These are phyloP conservation scores for Phlebiopsis flavidoalba DNA, from an alignment of 768 basidiomycete species.

Conservation along the genomic window DNA sequence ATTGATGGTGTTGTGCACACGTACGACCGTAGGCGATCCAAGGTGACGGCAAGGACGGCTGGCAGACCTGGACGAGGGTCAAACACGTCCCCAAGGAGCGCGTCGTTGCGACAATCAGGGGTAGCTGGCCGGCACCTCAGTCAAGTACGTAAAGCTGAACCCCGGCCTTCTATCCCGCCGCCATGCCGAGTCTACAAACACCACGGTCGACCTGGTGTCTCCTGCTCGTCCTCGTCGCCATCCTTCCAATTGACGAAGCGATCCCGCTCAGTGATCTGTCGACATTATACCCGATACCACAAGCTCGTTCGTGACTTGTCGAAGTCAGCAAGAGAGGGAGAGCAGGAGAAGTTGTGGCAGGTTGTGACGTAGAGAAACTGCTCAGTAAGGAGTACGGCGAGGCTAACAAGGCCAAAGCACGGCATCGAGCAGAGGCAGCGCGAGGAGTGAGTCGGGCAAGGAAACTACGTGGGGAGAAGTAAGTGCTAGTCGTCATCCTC, in stretches of 20 bases:
- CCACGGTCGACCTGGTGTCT: not conserved
- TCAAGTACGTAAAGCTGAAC: conserved; percentile 67
- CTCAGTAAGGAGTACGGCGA: conserved; percentile 83
- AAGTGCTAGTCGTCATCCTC: conserved; percentile 31
- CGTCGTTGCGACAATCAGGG: conserved; percentile 80
- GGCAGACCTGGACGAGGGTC: conserved; percentile 75
- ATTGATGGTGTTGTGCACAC: conserved; percentile 88
- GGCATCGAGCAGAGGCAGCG: conserved; percentile 82
- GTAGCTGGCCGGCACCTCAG: conserved; percentile 79
- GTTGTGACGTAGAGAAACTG: conserved; percentile 48
- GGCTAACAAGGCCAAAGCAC: conserved; percentile 93
- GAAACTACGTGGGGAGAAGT: conserved; percentile 77
- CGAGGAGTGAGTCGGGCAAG: conserved; percentile 40
- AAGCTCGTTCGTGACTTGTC: conserved; percentile 75
- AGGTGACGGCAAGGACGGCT: conserved; percentile 40
- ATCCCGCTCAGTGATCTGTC: conserved; percentile 73
- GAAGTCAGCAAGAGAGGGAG: conserved; percentile 79
- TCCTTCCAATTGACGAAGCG: conserved; percentile 27
- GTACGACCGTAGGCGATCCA: conserved; percentile 60
- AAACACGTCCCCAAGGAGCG: conserved; percentile 84
- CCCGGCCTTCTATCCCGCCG: conserved; percentile 18
- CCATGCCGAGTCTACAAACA: conserved; percentile 36
- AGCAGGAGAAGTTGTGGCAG: conserved; percentile 64
- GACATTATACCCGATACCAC: conserved; percentile 67
- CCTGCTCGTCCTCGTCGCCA: not conserved